These are phyloP conservation scores for Cryptomeria japonica DNA, from an alignment of 75 land plant species.

Conservation along the genomic window DNA sequence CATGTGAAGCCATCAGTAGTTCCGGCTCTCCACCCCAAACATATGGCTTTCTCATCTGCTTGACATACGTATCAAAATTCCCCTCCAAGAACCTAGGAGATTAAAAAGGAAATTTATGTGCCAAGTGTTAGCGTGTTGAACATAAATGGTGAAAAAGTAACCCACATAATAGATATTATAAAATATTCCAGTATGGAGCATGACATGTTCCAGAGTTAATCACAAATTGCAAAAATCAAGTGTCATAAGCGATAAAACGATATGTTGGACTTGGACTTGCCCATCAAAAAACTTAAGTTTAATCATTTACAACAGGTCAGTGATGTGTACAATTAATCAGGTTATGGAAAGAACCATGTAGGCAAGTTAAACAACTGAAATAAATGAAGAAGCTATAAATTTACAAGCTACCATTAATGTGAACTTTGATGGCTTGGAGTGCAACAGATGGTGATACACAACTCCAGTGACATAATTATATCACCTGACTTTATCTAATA, in stretches of 20 bases:
- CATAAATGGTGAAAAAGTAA: background rate
- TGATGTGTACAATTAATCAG: background rate
- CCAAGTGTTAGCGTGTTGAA: background rate
- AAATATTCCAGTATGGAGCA: background rate
- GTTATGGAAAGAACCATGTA: background rate
- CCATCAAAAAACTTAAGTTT: background rate
- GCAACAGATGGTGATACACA: background rate
- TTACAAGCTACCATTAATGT: background rate
- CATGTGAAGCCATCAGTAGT: conserved; percentile 95
- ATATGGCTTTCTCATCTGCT: conserved; percentile 82
- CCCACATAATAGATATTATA: background rate
- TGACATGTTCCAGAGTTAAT: background rate
- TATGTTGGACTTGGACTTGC: background rate
- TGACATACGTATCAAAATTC: conserved; percentile 85
- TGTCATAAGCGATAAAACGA: background rate
- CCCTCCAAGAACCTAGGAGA: conserved; percentile 87
- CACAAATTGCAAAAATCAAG: background rate
- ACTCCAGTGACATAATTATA: background rate
- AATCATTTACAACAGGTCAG: background rate
- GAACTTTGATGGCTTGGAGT: background rate
- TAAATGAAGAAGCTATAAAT: background rate
- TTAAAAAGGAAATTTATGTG: conserved; percentile 4
- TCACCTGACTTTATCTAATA: background rate
- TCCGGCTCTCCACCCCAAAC: conserved; percentile 99
- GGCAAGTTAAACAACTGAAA: background rate